Conservation (phyloP, 2,329 filamentous ascomycete species). For the Colletotrichum sp. region DNA sequence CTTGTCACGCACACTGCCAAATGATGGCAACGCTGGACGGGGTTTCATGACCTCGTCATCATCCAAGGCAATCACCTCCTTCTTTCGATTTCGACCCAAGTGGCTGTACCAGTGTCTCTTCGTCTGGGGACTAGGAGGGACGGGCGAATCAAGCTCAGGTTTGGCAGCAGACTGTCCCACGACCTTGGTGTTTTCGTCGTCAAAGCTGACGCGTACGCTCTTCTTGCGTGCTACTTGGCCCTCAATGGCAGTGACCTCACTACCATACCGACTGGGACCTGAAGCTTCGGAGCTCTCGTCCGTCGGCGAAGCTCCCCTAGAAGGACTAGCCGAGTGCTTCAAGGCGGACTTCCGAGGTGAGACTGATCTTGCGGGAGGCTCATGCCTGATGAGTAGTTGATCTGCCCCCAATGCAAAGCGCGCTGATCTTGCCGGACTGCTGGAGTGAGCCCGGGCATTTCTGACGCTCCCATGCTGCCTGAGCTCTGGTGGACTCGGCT, state of each 20-base stretch:
- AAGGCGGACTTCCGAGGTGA: slow-evolving; percentile 81
- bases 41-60: slow-evolving; percentile 76
- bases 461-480: slow-evolving; percentile 23
- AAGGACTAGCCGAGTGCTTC: slow-evolving; percentile 64
- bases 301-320: slow-evolving; percentile 56
- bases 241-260: slow-evolving; percentile 36
- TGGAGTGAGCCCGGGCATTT: slow-evolving; percentile 47
- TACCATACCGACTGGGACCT: slow-evolving; percentile 27
- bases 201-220: slow-evolving; percentile 78
- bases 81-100: slow-evolving; percentile 54
- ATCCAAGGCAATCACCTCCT: slow-evolving; percentile 51
- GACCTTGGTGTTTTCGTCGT: slow-evolving; percentile 65
- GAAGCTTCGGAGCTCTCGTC: slow-evolving; percentile 53
- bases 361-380: slow-evolving; percentile 72
- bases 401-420: slow-evolving; percentile 68
- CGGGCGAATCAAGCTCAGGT: slow-evolving; percentile 43
- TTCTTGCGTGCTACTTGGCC: slow-evolving; percentile 58
- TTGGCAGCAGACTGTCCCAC: slow-evolving; percentile 52
- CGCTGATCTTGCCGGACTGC: slow-evolving; percentile 71
- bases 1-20: slow-evolving; percentile 75
- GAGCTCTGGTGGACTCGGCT: background rate
- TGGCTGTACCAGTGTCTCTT: slow-evolving; percentile 52
- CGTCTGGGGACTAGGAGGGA: slow-evolving; percentile 39
- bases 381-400: slow-evolving; percentile 64
- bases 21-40: slow-evolving; percentile 74